Evolutionary conservation across 2,329 filamentous ascomycete genomes (phyloP).

Genomic region (Lecanoromycetidae sp.): DNA sequence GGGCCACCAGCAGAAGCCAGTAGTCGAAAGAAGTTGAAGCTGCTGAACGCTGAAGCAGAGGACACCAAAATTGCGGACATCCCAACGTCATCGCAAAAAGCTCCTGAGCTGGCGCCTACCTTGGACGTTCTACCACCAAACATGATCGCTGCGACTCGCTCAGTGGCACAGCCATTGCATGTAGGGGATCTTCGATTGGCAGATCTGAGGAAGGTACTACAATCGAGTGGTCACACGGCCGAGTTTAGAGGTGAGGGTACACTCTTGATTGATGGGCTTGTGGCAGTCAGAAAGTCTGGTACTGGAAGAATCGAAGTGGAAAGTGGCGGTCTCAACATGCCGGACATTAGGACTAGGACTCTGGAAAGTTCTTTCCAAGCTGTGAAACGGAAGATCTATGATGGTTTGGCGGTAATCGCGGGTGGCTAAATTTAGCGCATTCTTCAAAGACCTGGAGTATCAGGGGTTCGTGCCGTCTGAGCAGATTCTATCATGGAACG

Average conservation of each 20-base stretch:
- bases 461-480: not conserved
- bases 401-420: slow-evolving; percentile 80
- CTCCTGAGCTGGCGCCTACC: slow-evolving; percentile 32
- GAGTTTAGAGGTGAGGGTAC: slow-evolving; percentile 92
- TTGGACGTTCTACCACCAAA: slow-evolving; percentile 48
- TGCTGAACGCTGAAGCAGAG: slow-evolving; percentile 34
- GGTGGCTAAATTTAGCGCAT: slow-evolving; percentile 40
- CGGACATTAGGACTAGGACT: slow-evolving; percentile 30
- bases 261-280: slow-evolving; percentile 73
- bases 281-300: slow-evolving; percentile 77
- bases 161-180: slow-evolving; percentile 76
- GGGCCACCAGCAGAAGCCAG: slow-evolving; percentile 30
- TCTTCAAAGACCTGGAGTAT: not conserved
- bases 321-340: slow-evolving; percentile 49
- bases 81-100: not conserved
- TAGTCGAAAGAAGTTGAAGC: slow-evolving; percentile 43
- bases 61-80: slow-evolving; percentile 25
- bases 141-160: slow-evolving; percentile 59
- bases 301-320: slow-evolving; percentile 84
- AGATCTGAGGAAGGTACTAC: slow-evolving; percentile 75
- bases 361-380: slow-evolving; percentile 64
- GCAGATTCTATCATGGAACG: not conserved
- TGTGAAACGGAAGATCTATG: slow-evolving; percentile 84
- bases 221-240: slow-evolving; percentile 67
- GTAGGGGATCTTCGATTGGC: slow-evolving; percentile 86